Conservation (phyloP, 129 eudicot species). For the Flaveria trinervia region DNA sequence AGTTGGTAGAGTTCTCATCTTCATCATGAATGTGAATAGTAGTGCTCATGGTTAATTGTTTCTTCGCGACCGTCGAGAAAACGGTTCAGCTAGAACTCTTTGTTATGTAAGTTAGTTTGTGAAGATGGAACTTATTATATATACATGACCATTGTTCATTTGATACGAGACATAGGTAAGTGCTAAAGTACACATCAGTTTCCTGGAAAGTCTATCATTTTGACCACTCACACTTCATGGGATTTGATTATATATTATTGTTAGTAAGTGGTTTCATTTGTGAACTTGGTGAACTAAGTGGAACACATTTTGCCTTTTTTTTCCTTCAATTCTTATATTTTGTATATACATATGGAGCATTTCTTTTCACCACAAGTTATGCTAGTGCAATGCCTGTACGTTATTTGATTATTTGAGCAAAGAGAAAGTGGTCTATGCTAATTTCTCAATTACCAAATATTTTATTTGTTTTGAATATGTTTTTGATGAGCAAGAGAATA, state of each 20-base stretch:
- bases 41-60: conserved; percentile 44
- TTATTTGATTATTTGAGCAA: conserved; percentile 15
- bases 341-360: conserved; percentile 21
- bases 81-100: background rate
- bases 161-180: conserved; percentile 30
- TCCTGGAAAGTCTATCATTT: conserved; percentile 20
- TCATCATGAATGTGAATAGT: conserved; percentile 39
- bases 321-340: conserved; percentile 15
- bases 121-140: conserved; percentile 38
- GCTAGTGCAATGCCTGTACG: conserved; percentile 26
- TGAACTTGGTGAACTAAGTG: conserved; percentile 37
- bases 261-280: conserved; percentile 26
- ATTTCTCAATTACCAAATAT: background rate
- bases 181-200: conserved; percentile 42
- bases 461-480: conserved; percentile 27
- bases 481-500: conserved; percentile 16
- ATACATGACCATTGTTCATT: conserved; percentile 19
- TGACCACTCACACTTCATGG: conserved; percentile 34
- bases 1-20: conserved; percentile 29
- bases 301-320: conserved; percentile 30
- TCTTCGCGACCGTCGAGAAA: background rate
- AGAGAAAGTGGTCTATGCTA: conserved; percentile 13
- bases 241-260: conserved; percentile 3
- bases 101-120: conserved; percentile 26
- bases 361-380: conserved; percentile 34